Evolutionary conservation across 208 protist species (phyloP).

Genomic region (Tritrichomonas musculus): DNA sequence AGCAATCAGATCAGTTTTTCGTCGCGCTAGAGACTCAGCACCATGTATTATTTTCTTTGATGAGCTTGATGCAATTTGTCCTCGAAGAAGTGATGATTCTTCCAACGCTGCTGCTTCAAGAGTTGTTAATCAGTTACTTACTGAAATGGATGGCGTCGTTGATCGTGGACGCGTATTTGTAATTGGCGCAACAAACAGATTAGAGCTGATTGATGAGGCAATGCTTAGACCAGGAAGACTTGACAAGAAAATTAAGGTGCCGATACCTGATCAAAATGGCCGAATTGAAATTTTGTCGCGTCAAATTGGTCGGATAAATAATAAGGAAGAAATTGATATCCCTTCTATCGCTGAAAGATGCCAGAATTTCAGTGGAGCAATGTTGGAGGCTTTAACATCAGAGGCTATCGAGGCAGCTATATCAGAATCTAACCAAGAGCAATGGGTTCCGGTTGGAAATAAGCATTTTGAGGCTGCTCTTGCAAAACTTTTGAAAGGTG

Average conservation of each 20-base stretch:
- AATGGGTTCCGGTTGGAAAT: background rate
- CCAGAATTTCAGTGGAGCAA: conserved; percentile 21
- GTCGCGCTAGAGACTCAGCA: conserved; percentile 36
- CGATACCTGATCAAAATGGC: background rate
- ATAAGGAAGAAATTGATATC: background rate
- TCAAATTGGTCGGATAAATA: background rate
- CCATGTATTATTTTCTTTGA: conserved; percentile 53
- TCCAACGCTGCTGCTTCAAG: conserved; percentile 64
- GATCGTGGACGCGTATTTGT: conserved; percentile 75
- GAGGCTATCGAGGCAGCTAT: background rate
- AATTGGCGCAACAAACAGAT: conserved; percentile 37
- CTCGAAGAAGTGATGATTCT: conserved; percentile 33
- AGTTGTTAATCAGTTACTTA: conserved; percentile 97
- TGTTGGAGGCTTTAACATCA: background rate
- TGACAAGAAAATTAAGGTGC: conserved; percentile 28
- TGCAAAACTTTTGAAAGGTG: no score
- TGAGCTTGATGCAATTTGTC: conserved; percentile 49
- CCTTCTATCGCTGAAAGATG: background rate
- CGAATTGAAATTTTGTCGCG: background rate
- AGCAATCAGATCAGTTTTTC: conserved; percentile 41
- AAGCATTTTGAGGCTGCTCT: background rate
- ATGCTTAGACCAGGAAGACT: conserved; percentile 39
- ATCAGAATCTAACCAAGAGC: background rate
- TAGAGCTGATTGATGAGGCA: conserved; percentile 37
- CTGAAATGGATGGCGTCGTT: conserved; percentile 90